phyloP scores from a whole-genome alignment of 2,329 filamentous ascomycete genomes.

The Hirsutella thompsonii region DNA sequence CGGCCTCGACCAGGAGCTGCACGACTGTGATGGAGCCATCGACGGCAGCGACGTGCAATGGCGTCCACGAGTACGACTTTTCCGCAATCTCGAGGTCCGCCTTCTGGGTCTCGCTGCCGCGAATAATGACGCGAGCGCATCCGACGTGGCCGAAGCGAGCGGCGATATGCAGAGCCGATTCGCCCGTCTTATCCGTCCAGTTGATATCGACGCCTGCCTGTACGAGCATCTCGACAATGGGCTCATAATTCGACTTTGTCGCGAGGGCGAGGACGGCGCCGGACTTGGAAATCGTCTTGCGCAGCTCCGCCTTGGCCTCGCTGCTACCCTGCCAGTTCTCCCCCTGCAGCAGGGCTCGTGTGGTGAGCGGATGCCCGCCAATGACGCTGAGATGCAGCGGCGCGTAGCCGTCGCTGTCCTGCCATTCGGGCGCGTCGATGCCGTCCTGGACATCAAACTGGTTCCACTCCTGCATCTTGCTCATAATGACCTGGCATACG shows the following conservation, averaged over 20 bases:
- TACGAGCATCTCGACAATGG: slow-evolving; percentile 78
- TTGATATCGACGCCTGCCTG: slow-evolving; percentile 88
- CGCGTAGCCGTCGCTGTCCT: slow-evolving; percentile 82
- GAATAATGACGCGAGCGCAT: slow-evolving; percentile 65
- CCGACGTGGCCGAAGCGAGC: slow-evolving; percentile 76
- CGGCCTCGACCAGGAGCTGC: slow-evolving; percentile 63
- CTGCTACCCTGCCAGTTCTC: slow-evolving; percentile 62
- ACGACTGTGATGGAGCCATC: slow-evolving; percentile 71
- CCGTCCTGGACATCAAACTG: slow-evolving; percentile 75
- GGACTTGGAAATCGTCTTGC: slow-evolving; percentile 65
- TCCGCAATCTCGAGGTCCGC: slow-evolving; percentile 67
- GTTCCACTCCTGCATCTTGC: slow-evolving; percentile 78
- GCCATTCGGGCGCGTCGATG: slow-evolving; percentile 80
- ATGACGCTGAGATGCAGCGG: slow-evolving; percentile 88
- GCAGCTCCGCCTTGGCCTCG: slow-evolving; percentile 47
- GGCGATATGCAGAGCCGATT: slow-evolving; percentile 85
- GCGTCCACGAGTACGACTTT: slow-evolving; percentile 83
- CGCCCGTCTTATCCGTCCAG: slow-evolving; percentile 78
- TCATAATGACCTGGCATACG: slow-evolving; percentile 79
- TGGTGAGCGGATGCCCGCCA: slow-evolving; percentile 79
- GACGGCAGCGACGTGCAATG: slow-evolving; percentile 84
- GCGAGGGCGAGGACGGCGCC: slow-evolving; percentile 81
- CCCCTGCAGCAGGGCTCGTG: slow-evolving; percentile 64
- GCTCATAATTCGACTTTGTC: slow-evolving; percentile 72
- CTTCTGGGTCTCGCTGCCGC: slow-evolving; percentile 57